Percentiles rank a stretch among this genome's conserved stretches.
These are phyloP conservation scores for Panus rudis DNA, from an alignment of 768 basidiomycete species.

Conservation along the genomic window DNA sequence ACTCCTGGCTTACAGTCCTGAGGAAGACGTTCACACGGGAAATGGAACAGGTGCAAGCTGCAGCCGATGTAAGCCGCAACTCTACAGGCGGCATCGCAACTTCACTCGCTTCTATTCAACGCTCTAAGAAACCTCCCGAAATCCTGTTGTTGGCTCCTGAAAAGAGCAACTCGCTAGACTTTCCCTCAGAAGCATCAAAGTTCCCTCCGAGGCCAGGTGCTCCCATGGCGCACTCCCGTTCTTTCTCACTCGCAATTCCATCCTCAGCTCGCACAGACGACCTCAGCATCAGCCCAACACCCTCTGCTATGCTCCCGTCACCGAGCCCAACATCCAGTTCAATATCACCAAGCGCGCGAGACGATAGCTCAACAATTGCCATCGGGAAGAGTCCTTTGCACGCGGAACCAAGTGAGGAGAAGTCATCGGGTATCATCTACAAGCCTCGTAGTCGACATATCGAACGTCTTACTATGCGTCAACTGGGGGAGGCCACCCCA, in stretches of 20 bases:
- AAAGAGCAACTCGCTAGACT: not conserved
- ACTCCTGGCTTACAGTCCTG: constrained; percentile 74
- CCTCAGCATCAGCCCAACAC: not conserved
- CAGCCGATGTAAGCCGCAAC: constrained; percentile 42
- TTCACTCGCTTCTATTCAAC: not conserved
- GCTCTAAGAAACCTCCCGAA: constrained; percentile 8
- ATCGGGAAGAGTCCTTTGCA: constrained; percentile 51
- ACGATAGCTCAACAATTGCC: constrained; percentile 23
- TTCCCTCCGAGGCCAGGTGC: not conserved
- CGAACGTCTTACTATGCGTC: constrained; percentile 77
- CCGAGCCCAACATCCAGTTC: not conserved
- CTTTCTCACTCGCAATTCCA: not conserved
- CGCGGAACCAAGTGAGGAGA: constrained; percentile 1
- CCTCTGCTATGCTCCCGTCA: not conserved
- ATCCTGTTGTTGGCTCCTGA: constrained; percentile 1
- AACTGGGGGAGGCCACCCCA: constrained; percentile 83
- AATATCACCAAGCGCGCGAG: not conserved
- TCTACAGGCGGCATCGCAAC: no score
- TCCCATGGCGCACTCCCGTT: not conserved
- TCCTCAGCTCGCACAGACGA: no score
- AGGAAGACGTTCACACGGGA: constrained; percentile 72
- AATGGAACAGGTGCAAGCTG: constrained; percentile 64
- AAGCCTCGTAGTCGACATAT: constrained; percentile 54
- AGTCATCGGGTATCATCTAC: constrained; percentile 37
- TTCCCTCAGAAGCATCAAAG: not conserved